phyloP scores from a whole-genome alignment of 148 eudicot genomes.

The Arctostaphylos glauca region DNA sequence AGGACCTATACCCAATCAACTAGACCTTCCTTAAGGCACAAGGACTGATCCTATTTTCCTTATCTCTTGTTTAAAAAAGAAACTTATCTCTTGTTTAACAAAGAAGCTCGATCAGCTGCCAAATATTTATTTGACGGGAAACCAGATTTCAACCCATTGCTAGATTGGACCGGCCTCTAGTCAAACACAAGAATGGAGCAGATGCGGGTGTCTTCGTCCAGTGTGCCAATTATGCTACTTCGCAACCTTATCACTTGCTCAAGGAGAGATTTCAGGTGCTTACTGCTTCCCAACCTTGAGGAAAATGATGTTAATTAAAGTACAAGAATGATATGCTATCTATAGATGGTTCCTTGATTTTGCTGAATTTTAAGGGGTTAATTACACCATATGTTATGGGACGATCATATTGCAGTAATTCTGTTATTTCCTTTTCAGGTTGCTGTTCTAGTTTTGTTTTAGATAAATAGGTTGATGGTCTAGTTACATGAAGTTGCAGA shows the following conservation, averaged over 20 bases:
- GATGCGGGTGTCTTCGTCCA: neutral
- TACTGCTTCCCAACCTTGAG: neutral
- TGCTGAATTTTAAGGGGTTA: neutral
- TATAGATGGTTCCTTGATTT: neutral
- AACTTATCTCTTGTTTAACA: neutral
- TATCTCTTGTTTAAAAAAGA: neutral
- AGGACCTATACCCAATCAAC: neutral
- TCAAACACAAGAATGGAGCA: neutral
- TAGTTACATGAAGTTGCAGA: neutral
- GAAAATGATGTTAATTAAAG: neutral
- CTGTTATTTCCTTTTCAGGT: neutral
- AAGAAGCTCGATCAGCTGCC: neutral
- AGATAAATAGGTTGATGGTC: neutral
- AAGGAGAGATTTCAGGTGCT: neutral
- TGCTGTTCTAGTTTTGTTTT: neutral
- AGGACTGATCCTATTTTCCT: neutral
- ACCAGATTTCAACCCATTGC: neutral
- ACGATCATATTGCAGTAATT: neutral
- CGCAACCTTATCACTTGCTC: neutral
- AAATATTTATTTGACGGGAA: neutral
- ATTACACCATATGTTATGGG: neutral
- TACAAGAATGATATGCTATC: neutral
- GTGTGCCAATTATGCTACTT: slow-evolving; percentile 6
- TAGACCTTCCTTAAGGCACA: neutral
- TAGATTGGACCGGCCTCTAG: neutral